Evolutionary conservation across 2,329 filamentous ascomycete genomes (phyloP).

Genomic region (Diplocarpon rosae): DNA sequence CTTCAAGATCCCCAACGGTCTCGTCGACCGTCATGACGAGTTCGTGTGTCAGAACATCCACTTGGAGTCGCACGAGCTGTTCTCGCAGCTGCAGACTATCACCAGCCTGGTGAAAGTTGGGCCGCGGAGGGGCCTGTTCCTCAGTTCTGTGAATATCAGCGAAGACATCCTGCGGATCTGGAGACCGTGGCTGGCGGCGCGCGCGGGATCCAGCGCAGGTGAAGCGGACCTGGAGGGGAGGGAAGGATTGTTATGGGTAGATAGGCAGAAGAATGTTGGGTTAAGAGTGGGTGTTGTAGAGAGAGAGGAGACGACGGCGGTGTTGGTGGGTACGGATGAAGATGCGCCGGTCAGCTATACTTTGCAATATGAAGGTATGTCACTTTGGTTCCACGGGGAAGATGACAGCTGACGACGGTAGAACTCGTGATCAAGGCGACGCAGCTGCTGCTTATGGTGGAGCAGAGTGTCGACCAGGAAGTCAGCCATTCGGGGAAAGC

Average conservation of each 20-base stretch:
- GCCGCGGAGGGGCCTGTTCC: slow-evolving; percentile 48
- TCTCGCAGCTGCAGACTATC: slow-evolving; percentile 61
- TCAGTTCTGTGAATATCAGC: slow-evolving; percentile 53
- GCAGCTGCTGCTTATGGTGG: slow-evolving; percentile 52
- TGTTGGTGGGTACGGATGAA: slow-evolving; percentile 38
- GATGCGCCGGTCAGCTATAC: slow-evolving; percentile 57
- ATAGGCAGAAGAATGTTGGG: slow-evolving; percentile 50
- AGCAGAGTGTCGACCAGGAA: slow-evolving; percentile 52
- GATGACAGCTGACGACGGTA: slow-evolving; percentile 27
- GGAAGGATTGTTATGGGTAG: slow-evolving; percentile 54
- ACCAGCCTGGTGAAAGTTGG: slow-evolving; percentile 59
- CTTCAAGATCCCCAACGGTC: slow-evolving; percentile 14
- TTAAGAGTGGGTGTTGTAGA: slow-evolving; percentile 55
- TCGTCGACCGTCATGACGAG: slow-evolving; percentile 27
- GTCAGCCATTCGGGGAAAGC: slow-evolving; percentile 51
- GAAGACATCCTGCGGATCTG: slow-evolving; percentile 62
- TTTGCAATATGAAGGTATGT: slow-evolving; percentile 60
- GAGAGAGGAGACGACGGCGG: slow-evolving; percentile 35
- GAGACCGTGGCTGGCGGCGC: slow-evolving; percentile 53
- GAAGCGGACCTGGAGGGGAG: slow-evolving; percentile 20
- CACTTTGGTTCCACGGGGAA: not conserved
- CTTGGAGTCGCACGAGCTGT: slow-evolving; percentile 59
- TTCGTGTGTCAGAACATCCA: slow-evolving; percentile 47
- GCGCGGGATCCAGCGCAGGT: slow-evolving; percentile 2
- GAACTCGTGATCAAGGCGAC: slow-evolving; percentile 57